Percentiles rank a stretch among this genome's conserved stretches.
These are phyloP conservation scores for Trametes polyzona DNA, from an alignment of 1,284 basidiomycete genomes.

Conservation along the genomic window DNA sequence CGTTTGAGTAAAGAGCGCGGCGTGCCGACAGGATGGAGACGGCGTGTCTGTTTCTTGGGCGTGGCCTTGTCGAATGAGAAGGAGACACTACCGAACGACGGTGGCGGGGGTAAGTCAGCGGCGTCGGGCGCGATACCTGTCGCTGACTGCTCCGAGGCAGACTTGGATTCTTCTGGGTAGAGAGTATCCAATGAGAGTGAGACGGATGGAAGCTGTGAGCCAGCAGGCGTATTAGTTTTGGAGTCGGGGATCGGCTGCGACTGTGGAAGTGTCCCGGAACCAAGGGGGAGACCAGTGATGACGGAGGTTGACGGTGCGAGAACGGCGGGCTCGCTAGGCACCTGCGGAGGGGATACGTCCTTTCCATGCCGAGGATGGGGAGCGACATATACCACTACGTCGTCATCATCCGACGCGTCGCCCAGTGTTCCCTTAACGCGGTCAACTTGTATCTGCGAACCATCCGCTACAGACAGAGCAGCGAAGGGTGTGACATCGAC, in stretches of 20 bases:
- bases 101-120: conserved; percentile 11
- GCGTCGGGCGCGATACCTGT: neutral
- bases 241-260: neutral
- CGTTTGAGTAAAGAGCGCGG: conserved; percentile 29
- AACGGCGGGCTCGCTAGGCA: neutral
- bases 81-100: conserved; percentile 24
- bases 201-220: neutral
- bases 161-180: conserved; percentile 5
- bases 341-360: conserved; percentile 10
- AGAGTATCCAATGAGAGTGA: conserved; percentile 16
- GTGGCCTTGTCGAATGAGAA: conserved; percentile 24
- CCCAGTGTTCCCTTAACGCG: conserved; percentile 27
- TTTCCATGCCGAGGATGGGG: conserved; percentile 39
- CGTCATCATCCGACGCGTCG: conserved; percentile 37
- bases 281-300: conserved; percentile 33
- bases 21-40: conserved; percentile 28
- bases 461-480: neutral
- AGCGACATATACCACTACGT: conserved; percentile 46
- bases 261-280: neutral
- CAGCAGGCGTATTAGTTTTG: neutral
- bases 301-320: conserved; percentile 34
- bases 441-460: conserved; percentile 16
- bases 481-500: conserved; percentile 35
- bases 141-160: neutral
- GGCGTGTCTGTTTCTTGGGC: conserved; percentile 23